Base-by-base conservation (phyloP, 306 rosid species). In the Malus asiatica region DNA sequence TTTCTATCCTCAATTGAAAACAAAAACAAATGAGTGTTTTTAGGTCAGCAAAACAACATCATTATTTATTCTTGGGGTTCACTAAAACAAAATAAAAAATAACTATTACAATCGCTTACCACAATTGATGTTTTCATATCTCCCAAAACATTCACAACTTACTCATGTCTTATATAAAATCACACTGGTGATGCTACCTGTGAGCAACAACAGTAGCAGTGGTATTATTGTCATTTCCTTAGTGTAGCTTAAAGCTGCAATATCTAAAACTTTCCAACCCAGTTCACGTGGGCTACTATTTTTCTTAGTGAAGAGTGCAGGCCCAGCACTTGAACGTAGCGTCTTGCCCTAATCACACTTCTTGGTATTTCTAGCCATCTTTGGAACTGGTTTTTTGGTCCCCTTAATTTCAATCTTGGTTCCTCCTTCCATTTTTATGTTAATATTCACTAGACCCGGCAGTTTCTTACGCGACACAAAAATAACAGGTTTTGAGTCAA, bases 281-380 rank as follows among this genome's bases (percentile, higher is more conserved):
- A 15, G 22, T 63, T 25, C 19, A 60, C 25, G 62, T 57, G 15
- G 62, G 66, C 33, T 29, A 10, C 66, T 13, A 11, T 14, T 13
- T 65, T 35, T 65, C 27, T 33, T 65, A 4, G 46, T 16, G 70
- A 65, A 1, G 14, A 4, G 15, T 19, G 32, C 46, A 19, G 70
- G 46, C 46, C 70, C 80, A 20, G 83, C 79, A 75, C 81, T 80
- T 22, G 46, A 68, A 29, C 94, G 29, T 25, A 89, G 84, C 62
- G 73, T 86, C 78, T 78, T 86, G 46, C 59, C 87, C 98, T 96
- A 89, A 64, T 90, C 91, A 86, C 89, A 71, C 82, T 82, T 89
- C 74, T 79, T 82, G 9, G 35, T 38, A 44, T 68, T 64, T 11
- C 25, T 32, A 42, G 16, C 74, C 51, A 48, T 15, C 33, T 64